Percentiles rank a stretch among this genome's conserved stretches.
Evolutionary conservation across 2,329 filamentous ascomycete species (phyloP).

Genomic region (Ophiostoma populinum): DNA sequence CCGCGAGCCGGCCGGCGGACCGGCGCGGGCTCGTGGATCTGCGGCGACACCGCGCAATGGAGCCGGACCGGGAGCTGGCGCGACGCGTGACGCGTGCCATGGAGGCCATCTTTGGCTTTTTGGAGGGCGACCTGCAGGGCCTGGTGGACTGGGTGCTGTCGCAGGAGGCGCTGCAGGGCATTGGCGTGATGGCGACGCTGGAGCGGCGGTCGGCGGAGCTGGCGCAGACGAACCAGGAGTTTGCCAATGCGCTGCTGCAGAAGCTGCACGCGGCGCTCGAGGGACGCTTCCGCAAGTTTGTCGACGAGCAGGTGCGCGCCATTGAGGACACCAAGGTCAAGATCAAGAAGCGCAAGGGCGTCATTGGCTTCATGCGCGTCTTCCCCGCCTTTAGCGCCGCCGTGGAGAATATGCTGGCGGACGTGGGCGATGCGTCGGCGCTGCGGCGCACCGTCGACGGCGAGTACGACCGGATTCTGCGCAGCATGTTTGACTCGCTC

Average conservation of each 20-base stretch:
- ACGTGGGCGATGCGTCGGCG: conserved; percentile 35
- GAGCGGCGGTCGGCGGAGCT: conserved; percentile 66
- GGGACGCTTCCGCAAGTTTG: conserved; percentile 66
- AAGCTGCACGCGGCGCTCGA: conserved; percentile 62
- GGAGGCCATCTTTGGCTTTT: conserved; percentile 74
- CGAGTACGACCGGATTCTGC: conserved; percentile 77
- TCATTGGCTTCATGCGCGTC: conserved; percentile 86
- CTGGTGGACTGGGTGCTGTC: conserved; percentile 72
- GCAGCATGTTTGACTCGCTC: conserved; percentile 91
- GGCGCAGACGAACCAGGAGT: conserved; percentile 86
- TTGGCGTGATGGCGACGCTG: conserved; percentile 67
- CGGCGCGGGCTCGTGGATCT: conserved; percentile 59
- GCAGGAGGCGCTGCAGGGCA: conserved; percentile 76
- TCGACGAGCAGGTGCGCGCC: conserved; percentile 85
- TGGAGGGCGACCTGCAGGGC: conserved; percentile 59
- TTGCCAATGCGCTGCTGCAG: conserved; percentile 59
- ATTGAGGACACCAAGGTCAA: conserved; percentile 98
- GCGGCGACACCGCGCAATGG: conserved; percentile 58
- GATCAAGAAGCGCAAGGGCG: conserved; percentile 94
- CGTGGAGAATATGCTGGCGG: conserved; percentile 66
- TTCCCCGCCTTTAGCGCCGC: conserved; percentile 76
- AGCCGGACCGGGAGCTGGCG: conserved; percentile 77
- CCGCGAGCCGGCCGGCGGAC: conserved; percentile 44
- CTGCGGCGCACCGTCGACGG: conserved; percentile 67
- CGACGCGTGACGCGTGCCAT: conserved; percentile 70